Base-by-base conservation (phyloP, 1,139 yeast genomes). In the Kluyveromyces sp. region DNA sequence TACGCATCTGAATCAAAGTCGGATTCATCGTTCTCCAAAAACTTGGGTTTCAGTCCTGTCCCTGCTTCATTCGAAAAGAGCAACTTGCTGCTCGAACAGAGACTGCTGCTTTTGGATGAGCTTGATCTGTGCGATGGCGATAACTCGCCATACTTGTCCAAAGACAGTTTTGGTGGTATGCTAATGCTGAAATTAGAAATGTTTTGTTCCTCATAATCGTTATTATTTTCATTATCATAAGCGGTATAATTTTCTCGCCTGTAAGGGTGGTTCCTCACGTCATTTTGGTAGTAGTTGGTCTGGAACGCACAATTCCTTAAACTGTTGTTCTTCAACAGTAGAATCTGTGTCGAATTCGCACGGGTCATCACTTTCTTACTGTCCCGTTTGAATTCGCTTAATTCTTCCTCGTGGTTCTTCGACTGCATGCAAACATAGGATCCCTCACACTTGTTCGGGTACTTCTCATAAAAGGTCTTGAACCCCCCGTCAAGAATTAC, bases 401-500 rank as follows among this genome's bases (percentile, higher is more conserved):
- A 69, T 56, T 86, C 90, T 15, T 73, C 71, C 60, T 87, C 95
- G 53, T 76, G 74, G 64, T 81, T 84, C 53, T 78, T 77, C 59
- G 90, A 90, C 57, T 84, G 81, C 98, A 92, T 92, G 57, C 82
- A 94, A 45, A 89, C 79, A 62, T 92, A 90, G 56, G 78, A 84
- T 2, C 96, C 96, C 50, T 63, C 71, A 62, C 96, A 88, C 42
- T 77, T 69, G 25, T 64, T 37, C 7, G 63, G 58, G 43, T 44
- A 58, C 27, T 67, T 66, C 42, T 81, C 79, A 65, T 73, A 90
- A 60, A 90, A 92, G 37, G 72, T 72, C 60, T 83, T 81, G 70
- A 92, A 92, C 5, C 98, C 98, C 34, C 97, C 98, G 55, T 88
- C 87, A 43, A 92, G 72, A 37, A 92, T 79, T 37, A 87, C 81